A percentile compares a stretch with the other conserved stretches of the same genome.
These are phyloP conservation scores for Sabuloglossum arenarium DNA, from an alignment of 495 filamentous ascomycete genomes.

Conservation along the genomic window DNA sequence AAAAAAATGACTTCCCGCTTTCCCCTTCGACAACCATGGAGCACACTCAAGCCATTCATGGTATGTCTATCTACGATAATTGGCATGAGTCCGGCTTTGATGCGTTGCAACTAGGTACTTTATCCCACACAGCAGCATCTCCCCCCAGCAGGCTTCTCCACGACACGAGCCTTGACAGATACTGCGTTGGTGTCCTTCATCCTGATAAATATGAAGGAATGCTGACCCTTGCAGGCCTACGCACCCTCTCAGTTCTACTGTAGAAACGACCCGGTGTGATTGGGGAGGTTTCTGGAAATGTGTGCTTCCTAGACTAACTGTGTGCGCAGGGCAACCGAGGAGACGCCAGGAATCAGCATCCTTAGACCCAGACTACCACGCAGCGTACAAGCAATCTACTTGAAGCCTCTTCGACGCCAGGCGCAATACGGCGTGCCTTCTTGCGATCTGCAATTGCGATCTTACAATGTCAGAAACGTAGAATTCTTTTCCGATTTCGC, in stretches of 20 bases:
- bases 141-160: background rate
- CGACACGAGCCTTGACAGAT: background rate
- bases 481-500: slow-evolving; percentile 94
- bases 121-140: background rate
- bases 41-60: background rate
- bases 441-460: slow-evolving; percentile 82
- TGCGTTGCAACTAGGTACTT: background rate
- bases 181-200: background rate
- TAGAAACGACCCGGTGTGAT: background rate
- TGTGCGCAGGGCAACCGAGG: background rate
- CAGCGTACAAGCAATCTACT: slow-evolving; percentile 65
- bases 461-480: slow-evolving; percentile 76
- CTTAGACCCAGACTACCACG: slow-evolving; percentile 37
- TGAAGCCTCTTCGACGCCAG: slow-evolving; percentile 59
- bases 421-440: slow-evolving; percentile 56
- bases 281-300: background rate
- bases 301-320: background rate
- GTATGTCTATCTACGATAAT: background rate
- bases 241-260: background rate
- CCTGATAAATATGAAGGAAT: background rate
- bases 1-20: background rate
- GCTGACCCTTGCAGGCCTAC: background rate
- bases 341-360: background rate
- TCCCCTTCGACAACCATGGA: background rate
- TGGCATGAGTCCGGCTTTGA: background rate